Evolutionary conservation across 148 eudicot species (phyloP).

Genomic region (Polygonum aviculare): DNA sequence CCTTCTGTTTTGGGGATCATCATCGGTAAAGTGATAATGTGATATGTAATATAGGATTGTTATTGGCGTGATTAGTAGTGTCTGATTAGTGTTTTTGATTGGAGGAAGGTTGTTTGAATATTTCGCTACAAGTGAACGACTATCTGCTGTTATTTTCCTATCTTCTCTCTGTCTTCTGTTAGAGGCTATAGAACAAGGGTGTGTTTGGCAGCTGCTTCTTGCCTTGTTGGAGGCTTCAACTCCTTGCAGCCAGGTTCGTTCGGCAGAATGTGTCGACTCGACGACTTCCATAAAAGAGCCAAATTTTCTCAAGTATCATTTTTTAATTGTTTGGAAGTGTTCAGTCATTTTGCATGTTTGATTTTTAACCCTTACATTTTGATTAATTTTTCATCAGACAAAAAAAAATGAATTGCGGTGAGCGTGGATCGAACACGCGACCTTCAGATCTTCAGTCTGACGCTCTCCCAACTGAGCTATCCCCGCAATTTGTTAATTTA

Average conservation of each 20-base stretch:
- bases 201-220: no score
- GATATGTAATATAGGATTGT: not conserved
- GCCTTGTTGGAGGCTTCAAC: no score
- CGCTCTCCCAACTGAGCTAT: constrained; percentile 37
- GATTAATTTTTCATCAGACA: not conserved
- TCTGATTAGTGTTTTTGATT: not conserved
- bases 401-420: constrained; percentile 42
- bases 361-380: no score
- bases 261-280: no score
- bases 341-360: no score
- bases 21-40: not conserved
- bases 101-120: not conserved
- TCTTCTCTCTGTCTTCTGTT: no score
- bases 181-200: not conserved
- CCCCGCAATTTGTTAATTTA: not conserved
- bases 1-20: not conserved
- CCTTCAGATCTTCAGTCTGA: constrained; percentile 55
- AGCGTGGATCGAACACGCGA: constrained; percentile 97
- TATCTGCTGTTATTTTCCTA: not conserved
- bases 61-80: not conserved
- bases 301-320: no score
- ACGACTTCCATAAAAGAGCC: no score
- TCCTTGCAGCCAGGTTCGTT: no score
- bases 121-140: not conserved
- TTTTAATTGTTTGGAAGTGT: no score